Percentiles rank a stretch among this genome's conserved stretches.
Conservation (phyloP, 2,329 filamentous ascomycete species). For the Penicillium sp. region DNA sequence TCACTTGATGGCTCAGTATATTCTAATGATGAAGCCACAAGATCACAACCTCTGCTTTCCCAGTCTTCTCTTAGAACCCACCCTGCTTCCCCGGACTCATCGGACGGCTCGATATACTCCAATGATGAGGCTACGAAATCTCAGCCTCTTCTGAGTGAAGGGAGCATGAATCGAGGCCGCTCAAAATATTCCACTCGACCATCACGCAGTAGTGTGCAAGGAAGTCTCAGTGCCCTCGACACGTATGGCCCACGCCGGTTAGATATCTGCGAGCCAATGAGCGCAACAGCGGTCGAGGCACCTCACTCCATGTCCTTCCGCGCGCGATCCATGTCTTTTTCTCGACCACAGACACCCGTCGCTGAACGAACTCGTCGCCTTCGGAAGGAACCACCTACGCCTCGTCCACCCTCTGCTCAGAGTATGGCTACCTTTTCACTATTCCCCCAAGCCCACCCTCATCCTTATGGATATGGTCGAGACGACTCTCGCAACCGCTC, state of each 20-base stretch:
- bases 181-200: background rate
- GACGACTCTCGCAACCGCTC: slow-evolving; percentile 25
- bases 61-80: background rate
- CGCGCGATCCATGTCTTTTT: slow-evolving; percentile 30
- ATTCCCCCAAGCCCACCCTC: slow-evolving; percentile 16
- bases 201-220: slow-evolving; percentile 20
- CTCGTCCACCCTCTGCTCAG: slow-evolving; percentile 32
- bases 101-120: slow-evolving; percentile 22
- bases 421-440: slow-evolving; percentile 30
- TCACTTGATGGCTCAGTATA: slow-evolving; percentile 14
- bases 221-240: slow-evolving; percentile 18
- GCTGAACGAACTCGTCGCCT: slow-evolving; percentile 27
- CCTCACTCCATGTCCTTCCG: slow-evolving; percentile 24
- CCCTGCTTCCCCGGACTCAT: slow-evolving; percentile 11
- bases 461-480: slow-evolving; percentile 15
- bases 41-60: background rate
- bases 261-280: slow-evolving; percentile 26
- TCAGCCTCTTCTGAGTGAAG: slow-evolving; percentile 23
- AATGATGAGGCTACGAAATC: slow-evolving; percentile 23
- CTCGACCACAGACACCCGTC: slow-evolving; percentile 29
- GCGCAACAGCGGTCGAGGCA: slow-evolving; percentile 31
- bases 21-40: background rate
- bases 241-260: slow-evolving; percentile 2
- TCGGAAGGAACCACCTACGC: slow-evolving; percentile 24
- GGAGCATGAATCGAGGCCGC: slow-evolving; percentile 11